Evolutionary conservation across 805 yeast genomes (phyloP).

Genomic region (Yarrowia porcina): DNA sequence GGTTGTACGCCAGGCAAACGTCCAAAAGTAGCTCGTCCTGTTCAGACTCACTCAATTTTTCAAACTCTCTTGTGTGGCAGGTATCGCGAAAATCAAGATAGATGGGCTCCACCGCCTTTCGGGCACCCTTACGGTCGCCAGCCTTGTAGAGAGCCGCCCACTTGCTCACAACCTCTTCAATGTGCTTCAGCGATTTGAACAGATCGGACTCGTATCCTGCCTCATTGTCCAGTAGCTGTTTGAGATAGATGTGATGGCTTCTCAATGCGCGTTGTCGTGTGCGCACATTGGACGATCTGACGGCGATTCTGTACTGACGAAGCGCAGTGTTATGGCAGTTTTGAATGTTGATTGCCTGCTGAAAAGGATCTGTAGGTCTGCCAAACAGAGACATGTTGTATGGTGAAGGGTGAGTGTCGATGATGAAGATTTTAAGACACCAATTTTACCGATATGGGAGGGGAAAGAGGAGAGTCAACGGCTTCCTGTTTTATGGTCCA

Average conservation of each 20-base stretch:
- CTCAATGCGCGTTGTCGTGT: constrained; percentile 16
- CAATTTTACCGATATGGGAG: neutral
- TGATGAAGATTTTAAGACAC: neutral
- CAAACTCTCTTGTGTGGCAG: constrained; percentile 20
- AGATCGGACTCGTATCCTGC: constrained; percentile 6
- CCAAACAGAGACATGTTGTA: constrained; percentile 10
- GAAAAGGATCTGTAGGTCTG: constrained; percentile 16
- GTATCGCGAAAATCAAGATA: constrained; percentile 18
- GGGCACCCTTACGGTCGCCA: constrained; percentile 3
- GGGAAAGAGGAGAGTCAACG: neutral
- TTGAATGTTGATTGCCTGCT: constrained; percentile 6
- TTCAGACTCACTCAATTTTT: neutral
- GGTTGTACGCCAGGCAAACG: constrained; percentile 10
- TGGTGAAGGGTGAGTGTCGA: neutral
- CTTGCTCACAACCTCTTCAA: neutral
- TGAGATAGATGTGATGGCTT: constrained; percentile 10
- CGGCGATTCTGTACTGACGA: neutral
- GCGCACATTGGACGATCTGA: constrained; percentile 5
- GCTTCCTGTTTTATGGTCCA: neutral
- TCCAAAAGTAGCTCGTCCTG: constrained; percentile 14
- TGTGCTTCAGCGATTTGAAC: constrained; percentile 5
- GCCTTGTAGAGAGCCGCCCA: neutral
- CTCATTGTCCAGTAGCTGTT: constrained; percentile 9
- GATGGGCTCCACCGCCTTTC: constrained; percentile 9
- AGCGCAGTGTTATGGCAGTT: constrained; percentile 13